Conservation (phyloP, 169 alveolate species). For the Cystoisospora suis region DNA sequence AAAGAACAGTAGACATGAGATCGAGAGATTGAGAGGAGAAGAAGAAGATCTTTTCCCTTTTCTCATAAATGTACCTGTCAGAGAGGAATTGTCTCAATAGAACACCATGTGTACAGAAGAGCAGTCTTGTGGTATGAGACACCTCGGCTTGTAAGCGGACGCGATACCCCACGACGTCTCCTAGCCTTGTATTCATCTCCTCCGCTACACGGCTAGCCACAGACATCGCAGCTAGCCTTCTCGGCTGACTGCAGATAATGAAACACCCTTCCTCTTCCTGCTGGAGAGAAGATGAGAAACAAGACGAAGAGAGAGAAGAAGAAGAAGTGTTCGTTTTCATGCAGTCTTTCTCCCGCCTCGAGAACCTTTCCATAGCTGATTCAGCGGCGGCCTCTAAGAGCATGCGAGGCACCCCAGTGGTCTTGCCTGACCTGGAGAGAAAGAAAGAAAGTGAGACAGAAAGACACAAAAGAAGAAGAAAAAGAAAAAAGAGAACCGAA, state of each 20-base stretch:
- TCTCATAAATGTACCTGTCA: conserved; percentile 25
- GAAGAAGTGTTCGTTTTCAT: not conserved
- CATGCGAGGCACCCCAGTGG: conserved; percentile 92
- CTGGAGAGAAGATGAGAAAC: not conserved
- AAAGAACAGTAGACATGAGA: not conserved
- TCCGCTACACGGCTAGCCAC: conserved; percentile 98
- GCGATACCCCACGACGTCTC: conserved; percentile 96
- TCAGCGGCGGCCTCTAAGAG: conserved; percentile 81
- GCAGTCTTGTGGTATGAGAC: conserved; percentile 90
- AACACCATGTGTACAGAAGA: conserved; percentile 99
- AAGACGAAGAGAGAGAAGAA: not conserved
- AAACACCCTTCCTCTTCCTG: conserved; percentile 79
- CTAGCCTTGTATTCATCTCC: conserved; percentile 94
- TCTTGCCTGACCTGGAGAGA: conserved; percentile 88
- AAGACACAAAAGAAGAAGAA: not conserved
- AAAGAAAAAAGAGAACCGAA: not conserved
- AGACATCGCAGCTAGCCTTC: conserved; percentile 99
- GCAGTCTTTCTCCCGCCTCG: too few relatives aligned
- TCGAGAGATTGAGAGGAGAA: too few relatives aligned
- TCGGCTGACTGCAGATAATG: conserved; percentile 99
- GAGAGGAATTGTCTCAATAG: conserved; percentile 72
- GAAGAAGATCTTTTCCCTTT: too few relatives aligned
- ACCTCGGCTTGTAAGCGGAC: conserved; percentile 95
- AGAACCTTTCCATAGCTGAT: too few relatives aligned
- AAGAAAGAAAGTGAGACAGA: not conserved